Percentiles rank a stretch among this genome's conserved stretches.
Evolutionary conservation across 1,139 yeast genomes (phyloP).

Genomic region (Groenewaldozyma sp.): DNA sequence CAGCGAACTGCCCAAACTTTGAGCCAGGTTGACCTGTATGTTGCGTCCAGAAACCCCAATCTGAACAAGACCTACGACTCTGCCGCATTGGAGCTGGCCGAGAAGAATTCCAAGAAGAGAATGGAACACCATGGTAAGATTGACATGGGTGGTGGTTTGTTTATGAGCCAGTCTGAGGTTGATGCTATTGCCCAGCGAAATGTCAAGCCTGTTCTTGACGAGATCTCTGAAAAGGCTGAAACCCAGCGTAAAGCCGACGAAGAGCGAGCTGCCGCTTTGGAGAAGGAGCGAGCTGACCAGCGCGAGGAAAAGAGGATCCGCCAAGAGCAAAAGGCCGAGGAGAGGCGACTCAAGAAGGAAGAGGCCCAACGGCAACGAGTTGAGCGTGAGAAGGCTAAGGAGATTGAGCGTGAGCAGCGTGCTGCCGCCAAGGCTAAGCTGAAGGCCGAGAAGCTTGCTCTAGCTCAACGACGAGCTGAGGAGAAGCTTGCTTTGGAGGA

Average conservation of each 20-base stretch:
- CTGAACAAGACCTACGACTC: constrained; percentile 28
- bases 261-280: constrained; percentile 36
- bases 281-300: constrained; percentile 11
- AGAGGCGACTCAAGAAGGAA: constrained; percentile 18
- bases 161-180: constrained; percentile 66
- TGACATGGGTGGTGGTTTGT: constrained; percentile 83
- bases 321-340: constrained; percentile 22
- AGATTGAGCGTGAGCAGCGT: constrained; percentile 11
- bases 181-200: constrained; percentile 72
- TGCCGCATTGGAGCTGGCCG: constrained; percentile 57
- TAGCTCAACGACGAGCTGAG: constrained; percentile 10
- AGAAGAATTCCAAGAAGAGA: constrained; percentile 51
- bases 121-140: constrained; percentile 47
- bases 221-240: constrained; percentile 61
- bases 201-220: constrained; percentile 78
- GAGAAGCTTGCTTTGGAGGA: constrained; percentile 16
- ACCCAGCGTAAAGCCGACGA: constrained; percentile 65
- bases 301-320: constrained; percentile 18
- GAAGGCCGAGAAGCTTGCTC: constrained; percentile 10
- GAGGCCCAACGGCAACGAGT: constrained; percentile 16
- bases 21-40: constrained; percentile 32
- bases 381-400: constrained; percentile 12
- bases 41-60: constrained; percentile 29
- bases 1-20: constrained; percentile 27
- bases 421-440: constrained; percentile 17